Conservation (phyloP, 202 grass and related monocot genomes). For the Zoysia matrella region DNA sequence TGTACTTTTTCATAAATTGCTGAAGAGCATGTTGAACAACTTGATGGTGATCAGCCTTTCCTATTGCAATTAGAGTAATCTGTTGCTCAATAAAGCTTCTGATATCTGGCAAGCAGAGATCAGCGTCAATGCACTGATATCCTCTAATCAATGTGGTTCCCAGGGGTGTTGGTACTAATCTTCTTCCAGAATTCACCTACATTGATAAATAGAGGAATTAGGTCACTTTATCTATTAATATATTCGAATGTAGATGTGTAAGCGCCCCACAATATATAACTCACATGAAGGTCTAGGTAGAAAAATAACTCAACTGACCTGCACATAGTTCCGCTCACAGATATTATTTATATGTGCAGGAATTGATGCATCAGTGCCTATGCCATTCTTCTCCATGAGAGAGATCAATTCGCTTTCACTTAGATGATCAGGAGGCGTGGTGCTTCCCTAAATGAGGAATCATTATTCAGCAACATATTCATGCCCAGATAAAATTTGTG, state of each 20-base stretch:
- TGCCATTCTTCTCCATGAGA: conserved; percentile 97
- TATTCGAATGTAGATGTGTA: conserved; percentile 3
- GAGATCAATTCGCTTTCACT: conserved; percentile 96
- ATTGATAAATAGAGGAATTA: conserved; percentile 45
- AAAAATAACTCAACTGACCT: conserved; percentile 62
- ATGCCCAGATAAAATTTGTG: conserved; percentile 25
- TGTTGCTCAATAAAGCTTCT: conserved; percentile 97
- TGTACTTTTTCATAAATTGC: conserved; percentile 84
- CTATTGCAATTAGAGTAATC: conserved; percentile 93
- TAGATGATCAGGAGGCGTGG: conserved; percentile 89
- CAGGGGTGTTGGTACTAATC: conserved; percentile 82
- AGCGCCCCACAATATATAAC: conserved; percentile 19
- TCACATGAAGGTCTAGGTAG: background rate
- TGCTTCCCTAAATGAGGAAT: conserved; percentile 68
- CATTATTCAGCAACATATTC: conserved; percentile 31
- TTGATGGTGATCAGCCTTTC: conserved; percentile 74
- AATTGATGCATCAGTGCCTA: conserved; percentile 99
- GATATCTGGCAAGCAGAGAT: conserved; percentile 96
- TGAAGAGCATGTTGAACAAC: conserved; percentile 86
- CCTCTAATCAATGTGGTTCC: conserved; percentile 96
- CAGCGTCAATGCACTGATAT: conserved; percentile 95
- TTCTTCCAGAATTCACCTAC: conserved; percentile 91
- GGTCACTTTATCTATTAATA: conserved; percentile 21
- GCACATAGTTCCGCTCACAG: conserved; percentile 94
- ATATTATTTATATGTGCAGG: conserved; percentile 96